Conservation (phyloP, 176 grass and related monocot species). For the Tillandsia leiboldiana region DNA sequence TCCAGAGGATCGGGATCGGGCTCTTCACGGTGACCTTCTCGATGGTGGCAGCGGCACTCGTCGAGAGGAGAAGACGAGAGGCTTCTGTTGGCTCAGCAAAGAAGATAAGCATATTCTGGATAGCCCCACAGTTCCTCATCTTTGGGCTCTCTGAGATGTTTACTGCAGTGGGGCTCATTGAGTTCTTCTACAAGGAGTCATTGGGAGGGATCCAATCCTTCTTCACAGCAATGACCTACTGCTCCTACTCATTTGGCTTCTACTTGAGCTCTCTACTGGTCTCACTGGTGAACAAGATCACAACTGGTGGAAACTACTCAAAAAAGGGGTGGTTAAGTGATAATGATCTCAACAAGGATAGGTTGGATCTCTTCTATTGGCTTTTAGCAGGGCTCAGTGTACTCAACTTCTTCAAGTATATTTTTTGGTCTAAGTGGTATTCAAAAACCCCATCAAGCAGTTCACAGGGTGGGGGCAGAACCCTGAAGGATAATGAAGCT, state of each 20-base stretch:
- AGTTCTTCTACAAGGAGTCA: slow-evolving; percentile 97
- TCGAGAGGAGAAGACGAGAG: slow-evolving; percentile 62
- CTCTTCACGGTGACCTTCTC: slow-evolving; percentile 67
- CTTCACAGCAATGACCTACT: slow-evolving; percentile 91
- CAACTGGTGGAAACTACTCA: slow-evolving; percentile 27
- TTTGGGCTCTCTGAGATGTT: slow-evolving; percentile 98
- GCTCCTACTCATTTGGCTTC: slow-evolving; percentile 94
- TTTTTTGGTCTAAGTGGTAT: slow-evolving; percentile 84
- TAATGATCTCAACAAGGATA: slow-evolving; percentile 88
- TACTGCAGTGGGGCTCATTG: slow-evolving; percentile 89
- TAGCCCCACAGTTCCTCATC: slow-evolving; percentile 83
- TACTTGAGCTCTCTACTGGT: slow-evolving; percentile 90
- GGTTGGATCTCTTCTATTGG: slow-evolving; percentile 85
- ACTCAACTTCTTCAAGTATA: slow-evolving; percentile 77
- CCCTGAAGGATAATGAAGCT: not conserved
- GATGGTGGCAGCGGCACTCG: slow-evolving; percentile 60
- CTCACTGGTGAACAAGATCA: slow-evolving; percentile 74
- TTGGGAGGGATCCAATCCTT: slow-evolving; percentile 69
- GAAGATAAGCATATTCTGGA: slow-evolving; percentile 64
- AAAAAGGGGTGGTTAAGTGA: slow-evolving; percentile 61
- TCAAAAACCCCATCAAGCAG: slow-evolving; percentile 7
- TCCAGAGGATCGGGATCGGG: slow-evolving; percentile 78
- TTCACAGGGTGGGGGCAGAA: not conserved
- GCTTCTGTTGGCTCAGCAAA: not conserved
- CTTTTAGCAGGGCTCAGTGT: slow-evolving; percentile 57